Base-by-base conservation (phyloP, 495 filamentous ascomycete genomes). In the Paragyromitra xinjiangensis region DNA sequence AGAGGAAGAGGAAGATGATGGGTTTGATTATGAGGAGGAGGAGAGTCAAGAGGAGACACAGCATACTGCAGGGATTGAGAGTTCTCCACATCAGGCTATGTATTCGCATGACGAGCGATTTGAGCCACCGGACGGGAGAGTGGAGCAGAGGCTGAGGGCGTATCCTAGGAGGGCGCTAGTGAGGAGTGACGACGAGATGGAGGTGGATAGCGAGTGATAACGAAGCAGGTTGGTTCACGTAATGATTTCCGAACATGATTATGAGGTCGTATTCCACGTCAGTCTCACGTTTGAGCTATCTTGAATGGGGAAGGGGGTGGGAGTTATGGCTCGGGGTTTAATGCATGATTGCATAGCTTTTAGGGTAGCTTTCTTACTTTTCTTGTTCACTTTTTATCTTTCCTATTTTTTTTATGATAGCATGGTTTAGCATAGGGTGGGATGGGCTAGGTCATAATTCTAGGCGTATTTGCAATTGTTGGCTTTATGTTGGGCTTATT, bases 1-100 rank as follows among this genome's bases (percentile, higher is more conserved):
- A 0, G 68, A 82, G 50, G 71, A 79, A 19, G 83, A 81, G 2
- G 83, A 84, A n/a, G 53, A 37, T 29, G 69, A 72, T 40, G 69
- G 59, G 0, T 84, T 84, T 22, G 85, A 75, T 3, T 84, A 83
- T 6, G 85, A 85, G 22, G 85, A 81, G 44, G 81, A 83, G 14
- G 85, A 86, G 9, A 85, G 84, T 14, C 69, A 82, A 51, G 71
- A 78, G 12, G 83, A 83, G 29, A 85, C 82, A 34, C 82, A 85
- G 24, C 85, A 85, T 44, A 82, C 81, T 2, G 85, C 87, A 64
- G 85, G 63, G n/a, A 75, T 75, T 6, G 78, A 80, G 5, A 81
- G 78, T 34, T 82, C 81, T 29, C 81, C 81, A 9, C 81, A 80
- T 12, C 81, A 82, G 44, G 81, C 81, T 7, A 69, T 82, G 40